These are phyloP conservation scores for Cyclospora cayetanensis DNA, from an alignment of 169 alveolate species.

Conservation along the genomic window DNA sequence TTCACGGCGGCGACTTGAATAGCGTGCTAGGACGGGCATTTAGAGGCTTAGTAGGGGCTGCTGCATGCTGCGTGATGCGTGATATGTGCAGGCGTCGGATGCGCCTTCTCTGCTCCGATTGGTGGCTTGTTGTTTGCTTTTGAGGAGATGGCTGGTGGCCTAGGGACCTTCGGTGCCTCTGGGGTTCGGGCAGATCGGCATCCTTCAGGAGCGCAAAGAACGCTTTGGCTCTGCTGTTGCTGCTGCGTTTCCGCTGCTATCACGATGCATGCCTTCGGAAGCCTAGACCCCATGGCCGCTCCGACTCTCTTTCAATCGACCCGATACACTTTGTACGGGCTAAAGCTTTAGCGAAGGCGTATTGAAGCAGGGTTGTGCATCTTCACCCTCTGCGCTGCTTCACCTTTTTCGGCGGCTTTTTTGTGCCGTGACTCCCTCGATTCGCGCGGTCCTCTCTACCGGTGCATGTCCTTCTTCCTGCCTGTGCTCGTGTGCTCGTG, in stretches of 20 bases:
- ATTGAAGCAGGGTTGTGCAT: no score
- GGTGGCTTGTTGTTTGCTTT: conserved; percentile 84
- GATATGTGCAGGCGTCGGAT: conserved; percentile 71
- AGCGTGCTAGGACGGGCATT: not conserved
- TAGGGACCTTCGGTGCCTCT: conserved; percentile 71
- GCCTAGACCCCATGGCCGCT: conserved; percentile 42
- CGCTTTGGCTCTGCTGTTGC: conserved; percentile 78
- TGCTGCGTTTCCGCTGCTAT: conserved; percentile 73
- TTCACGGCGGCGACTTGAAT: no score
- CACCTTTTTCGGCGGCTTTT: no score
- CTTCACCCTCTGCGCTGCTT: no score
- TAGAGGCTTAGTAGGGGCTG: not conserved
- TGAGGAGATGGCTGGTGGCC: conserved; percentile 75
- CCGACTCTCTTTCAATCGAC: conserved; percentile 22
- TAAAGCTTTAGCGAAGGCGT: no score
- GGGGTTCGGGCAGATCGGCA: not conserved
- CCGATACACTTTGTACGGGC: not conserved
- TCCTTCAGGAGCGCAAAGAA: not conserved
- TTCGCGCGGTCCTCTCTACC: not conserved
- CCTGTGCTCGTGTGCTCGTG: not conserved
- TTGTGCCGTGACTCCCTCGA: no score
- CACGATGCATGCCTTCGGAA: conserved; percentile 49
- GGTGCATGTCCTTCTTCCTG: not conserved
- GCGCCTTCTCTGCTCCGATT: conserved; percentile 84
- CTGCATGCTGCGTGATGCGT: conserved; percentile 40